A percentile compares a stretch with the other conserved stretches of the same genome.
Evolutionary conservation across 208 protist genomes (phyloP).

Genomic region (Leishmania aethiopica): DNA sequence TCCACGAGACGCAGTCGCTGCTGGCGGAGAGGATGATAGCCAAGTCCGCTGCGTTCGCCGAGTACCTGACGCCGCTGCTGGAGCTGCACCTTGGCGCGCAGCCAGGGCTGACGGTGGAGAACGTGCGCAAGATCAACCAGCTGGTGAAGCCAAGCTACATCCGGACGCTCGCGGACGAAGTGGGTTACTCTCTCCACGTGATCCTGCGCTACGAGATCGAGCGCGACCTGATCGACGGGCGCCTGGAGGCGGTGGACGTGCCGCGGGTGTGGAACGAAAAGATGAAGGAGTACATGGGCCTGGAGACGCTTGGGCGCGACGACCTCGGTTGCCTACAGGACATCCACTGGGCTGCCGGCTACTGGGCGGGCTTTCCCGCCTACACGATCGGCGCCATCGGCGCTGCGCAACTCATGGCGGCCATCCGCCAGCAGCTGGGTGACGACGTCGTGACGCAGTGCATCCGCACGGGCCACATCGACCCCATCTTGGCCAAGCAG

Average conservation of each 20-base stretch:
- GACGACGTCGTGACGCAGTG: slow-evolving; percentile 39
- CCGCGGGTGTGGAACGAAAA: slow-evolving; percentile 78
- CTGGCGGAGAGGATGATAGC: not conserved
- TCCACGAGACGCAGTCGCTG: slow-evolving; percentile 84
- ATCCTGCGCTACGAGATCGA: slow-evolving; percentile 89
- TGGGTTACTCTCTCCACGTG: slow-evolving; percentile 86
- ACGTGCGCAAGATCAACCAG: slow-evolving; percentile 19
- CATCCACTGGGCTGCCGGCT: slow-evolving; percentile 74
- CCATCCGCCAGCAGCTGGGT: slow-evolving; percentile 53
- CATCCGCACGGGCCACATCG: slow-evolving; percentile 55
- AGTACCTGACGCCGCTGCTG: slow-evolving; percentile 23
- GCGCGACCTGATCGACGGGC: slow-evolving; percentile 67
- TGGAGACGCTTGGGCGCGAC: slow-evolving; percentile 76
- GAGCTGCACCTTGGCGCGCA: slow-evolving; percentile 47
- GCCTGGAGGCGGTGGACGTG: slow-evolving; percentile 64
- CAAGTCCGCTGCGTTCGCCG: no score
- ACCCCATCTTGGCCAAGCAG: slow-evolving; percentile 44
- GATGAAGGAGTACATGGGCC: slow-evolving; percentile 81
- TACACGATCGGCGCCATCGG: slow-evolving; percentile 81
- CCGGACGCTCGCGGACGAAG: slow-evolving; percentile 80
- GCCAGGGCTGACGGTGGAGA: slow-evolving; percentile 34
- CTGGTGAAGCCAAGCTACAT: slow-evolving; percentile 62
- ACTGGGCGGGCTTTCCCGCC: slow-evolving; percentile 81
- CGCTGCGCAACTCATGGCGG: slow-evolving; percentile 73
- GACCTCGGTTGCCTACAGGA: slow-evolving; percentile 85